phyloP scores from a whole-genome alignment of 495 filamentous ascomycete species.

The Talaromyces nanjingensis region DNA sequence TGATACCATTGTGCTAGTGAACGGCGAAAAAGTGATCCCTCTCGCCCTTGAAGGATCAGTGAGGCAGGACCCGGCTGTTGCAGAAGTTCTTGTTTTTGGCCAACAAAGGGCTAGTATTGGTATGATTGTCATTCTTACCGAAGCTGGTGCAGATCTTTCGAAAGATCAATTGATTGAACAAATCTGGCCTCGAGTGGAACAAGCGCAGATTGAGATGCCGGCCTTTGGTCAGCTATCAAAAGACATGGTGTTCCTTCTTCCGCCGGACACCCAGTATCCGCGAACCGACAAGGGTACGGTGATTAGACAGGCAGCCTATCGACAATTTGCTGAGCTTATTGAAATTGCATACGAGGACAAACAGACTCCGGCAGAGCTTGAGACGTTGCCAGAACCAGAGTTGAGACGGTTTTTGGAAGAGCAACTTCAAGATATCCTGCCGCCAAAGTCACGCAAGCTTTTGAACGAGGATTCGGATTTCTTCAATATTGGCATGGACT shows the following conservation, averaged over 20 bases:
- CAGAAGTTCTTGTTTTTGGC: conserved; percentile 36
- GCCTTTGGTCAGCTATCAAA: conserved; percentile 47
- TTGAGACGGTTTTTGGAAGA: conserved; percentile 12
- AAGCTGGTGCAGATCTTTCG: conserved; percentile 12
- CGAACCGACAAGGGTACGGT: conserved; percentile 50
- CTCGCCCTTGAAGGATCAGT: conserved; percentile 49
- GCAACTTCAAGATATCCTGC: not conserved
- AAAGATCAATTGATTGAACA: conserved; percentile 40
- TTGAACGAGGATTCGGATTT: conserved; percentile 39
- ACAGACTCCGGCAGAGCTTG: not conserved
- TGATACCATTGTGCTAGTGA: conserved; percentile 53
- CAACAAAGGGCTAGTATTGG: conserved; percentile 30
- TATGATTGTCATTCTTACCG: conserved; percentile 34
- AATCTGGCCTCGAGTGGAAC: conserved; percentile 47
- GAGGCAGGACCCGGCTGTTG: conserved; percentile 25
- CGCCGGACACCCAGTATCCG: conserved; percentile 38
- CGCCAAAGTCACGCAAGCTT: conserved; percentile 1
- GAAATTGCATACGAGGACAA: conserved; percentile 33
- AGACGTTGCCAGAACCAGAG: conserved; percentile 11
- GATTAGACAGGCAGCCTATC: conserved; percentile 49
- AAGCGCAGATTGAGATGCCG: conserved; percentile 38
- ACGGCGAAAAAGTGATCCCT: conserved; percentile 64
- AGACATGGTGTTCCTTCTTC: conserved; percentile 42
- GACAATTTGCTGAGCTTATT: conserved; percentile 41
- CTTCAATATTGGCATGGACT: conserved; percentile 49